Evolutionary conservation across 768 basidiomycete genomes (phyloP), one percentile per base, ranked within the genome.

Genomic region (Galerina marginata): DNA sequence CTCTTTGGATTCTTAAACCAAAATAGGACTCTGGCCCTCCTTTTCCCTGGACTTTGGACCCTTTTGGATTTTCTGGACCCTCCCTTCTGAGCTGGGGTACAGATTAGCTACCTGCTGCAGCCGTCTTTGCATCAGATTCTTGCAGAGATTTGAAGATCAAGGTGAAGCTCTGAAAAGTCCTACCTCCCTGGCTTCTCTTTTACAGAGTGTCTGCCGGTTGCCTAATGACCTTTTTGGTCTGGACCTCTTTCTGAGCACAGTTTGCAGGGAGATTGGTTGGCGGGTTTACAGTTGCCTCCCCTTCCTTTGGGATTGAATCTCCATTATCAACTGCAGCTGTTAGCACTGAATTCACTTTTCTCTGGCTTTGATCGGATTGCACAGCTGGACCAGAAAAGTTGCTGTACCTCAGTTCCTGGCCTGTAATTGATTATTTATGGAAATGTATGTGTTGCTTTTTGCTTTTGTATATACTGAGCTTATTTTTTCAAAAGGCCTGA

Each of bases 181-280:
- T 49, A 49, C 47, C 47, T 49, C 47, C 47, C 47, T 49, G 47
- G 47, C 47, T 26, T 23, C 47, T 36, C 36, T 50, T 50, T 50
- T 23, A 50, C 49, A 50, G 36, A 36, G 49, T 50, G 49, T 50
- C 26, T 50, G 49, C 49, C 49, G 40, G 43, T 54, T 43, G 40
- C 25, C 43, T 23, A n/a, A n/a, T n/a, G n/a, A n/a, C n/a, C n/a
- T n/a, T n/a, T n/a, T n/a, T n/a, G n/a, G n/a, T 54, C 40, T 54
- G 53, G 53, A 54, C 53, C 53, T 39, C 53, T 54, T 54, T 54
- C 53, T 54, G 53, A 38, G 40, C 25, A 44, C 53, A 54, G 53
- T 54, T 42, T 54, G 53, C 39, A 42, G 39, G 53, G 53, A 54
- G 53, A 54, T 54, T 54, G 53, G 53, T 23, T 54, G 53, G 53